Evolutionary conservation across 768 basidiomycete genomes (phyloP), one percentile per base, ranked within the genome.

Genomic region (Lyophyllum atratum): DNA sequence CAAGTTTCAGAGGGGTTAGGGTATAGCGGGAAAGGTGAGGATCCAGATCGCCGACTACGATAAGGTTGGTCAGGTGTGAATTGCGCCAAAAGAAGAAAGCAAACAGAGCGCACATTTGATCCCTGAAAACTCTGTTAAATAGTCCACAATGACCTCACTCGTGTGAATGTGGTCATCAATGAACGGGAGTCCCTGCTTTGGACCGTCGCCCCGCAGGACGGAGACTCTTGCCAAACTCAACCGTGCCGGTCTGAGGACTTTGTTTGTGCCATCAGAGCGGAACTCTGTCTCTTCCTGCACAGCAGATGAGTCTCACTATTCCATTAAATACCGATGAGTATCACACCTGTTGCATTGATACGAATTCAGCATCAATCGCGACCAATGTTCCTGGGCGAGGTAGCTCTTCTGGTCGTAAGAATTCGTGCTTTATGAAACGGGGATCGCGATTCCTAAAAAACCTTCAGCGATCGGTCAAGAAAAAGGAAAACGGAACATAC

Each of bases 111-210:
- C 66, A 95, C 96, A 91, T 76, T 87, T 86, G 49, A 98, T 96
- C 1, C 97, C 97, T 10, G 96, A 98, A 67, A 87, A 98, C 70
- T 98, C 95, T 0, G 97, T 99, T 63, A 99, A 72, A 69, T 98
- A 98, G 73, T 99, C 95, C 25, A 97, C 93, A 48, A 99, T 93
- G 6, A 85, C 81, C 66, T 98, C 96, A 63, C 93, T 96, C 2
- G 95, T 97, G 64, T 97, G 93, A 34, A 98, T 98, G 65, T 99
- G 92, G 65, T 99, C 97, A 64, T 98, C 97, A 63, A 99, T 97
- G 73, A 98, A 97, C 2, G 97, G 96, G 12, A 89, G 68, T 3
- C 92, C 92, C 65, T 90, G 85, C 58, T 85, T 85, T 0, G 79
- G 79, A 0, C 93, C 95, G 64, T 89, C 81, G 2, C 96, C 95